phyloP scores from a whole-genome alignment of 306 rosid species.

The Cucurbita moschata region DNA sequence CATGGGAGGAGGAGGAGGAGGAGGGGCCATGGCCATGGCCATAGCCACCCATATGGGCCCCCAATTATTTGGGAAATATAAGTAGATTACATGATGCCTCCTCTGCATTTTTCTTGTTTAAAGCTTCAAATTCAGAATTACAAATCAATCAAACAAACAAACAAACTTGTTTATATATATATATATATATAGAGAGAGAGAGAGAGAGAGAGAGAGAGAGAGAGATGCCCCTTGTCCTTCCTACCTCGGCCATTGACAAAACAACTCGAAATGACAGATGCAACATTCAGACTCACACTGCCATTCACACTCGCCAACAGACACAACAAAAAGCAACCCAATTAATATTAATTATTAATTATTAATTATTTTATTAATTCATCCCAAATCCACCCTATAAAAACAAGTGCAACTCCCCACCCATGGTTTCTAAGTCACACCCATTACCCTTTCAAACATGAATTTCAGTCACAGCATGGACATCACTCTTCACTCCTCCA shows the following conservation, averaged over 20 bases:
- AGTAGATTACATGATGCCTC: not conserved
- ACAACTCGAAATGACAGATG: conserved; percentile 80
- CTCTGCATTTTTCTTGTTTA: not conserved
- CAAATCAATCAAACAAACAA: not conserved
- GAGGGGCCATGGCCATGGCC: not conserved
- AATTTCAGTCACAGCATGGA: conserved; percentile 30
- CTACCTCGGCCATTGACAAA: conserved; percentile 88
- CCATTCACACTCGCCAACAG: not conserved
- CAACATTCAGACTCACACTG: conserved; percentile 51
- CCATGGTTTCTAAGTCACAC: not conserved
- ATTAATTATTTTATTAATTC: not conserved
- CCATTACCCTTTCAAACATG: not conserved
- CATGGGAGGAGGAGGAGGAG: not conserved
- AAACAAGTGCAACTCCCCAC: not conserved
- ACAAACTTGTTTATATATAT: not conserved
- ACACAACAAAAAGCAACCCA: not conserved
- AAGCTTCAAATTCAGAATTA: not conserved
- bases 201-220: not conserved
- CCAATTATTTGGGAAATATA: conserved; percentile 8
- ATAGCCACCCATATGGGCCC: conserved; percentile 4
- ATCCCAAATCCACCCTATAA: not conserved
- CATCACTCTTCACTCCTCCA: conserved; percentile 32
- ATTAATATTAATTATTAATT: not conserved
- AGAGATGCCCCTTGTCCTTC: conserved; percentile 8
- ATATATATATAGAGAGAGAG: not conserved